phyloP scores from a whole-genome alignment of 371 early-diverging fungal species.

The Chytridium lagenaria region DNA sequence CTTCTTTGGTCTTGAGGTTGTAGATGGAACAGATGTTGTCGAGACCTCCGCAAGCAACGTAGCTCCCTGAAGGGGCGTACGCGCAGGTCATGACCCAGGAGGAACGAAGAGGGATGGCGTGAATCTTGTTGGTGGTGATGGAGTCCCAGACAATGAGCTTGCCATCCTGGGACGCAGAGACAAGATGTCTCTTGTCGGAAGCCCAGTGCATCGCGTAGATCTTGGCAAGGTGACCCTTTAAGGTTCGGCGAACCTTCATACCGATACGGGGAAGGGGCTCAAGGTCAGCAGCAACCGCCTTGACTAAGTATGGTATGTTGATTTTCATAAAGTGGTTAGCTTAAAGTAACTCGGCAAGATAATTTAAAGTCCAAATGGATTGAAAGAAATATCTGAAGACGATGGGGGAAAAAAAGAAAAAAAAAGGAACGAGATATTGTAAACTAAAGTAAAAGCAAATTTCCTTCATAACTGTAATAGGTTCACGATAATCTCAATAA shows the following conservation, averaged over 20 bases:
- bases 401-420: no score
- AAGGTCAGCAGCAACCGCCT: slow-evolving; percentile 64
- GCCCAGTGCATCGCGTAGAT: slow-evolving; percentile 99
- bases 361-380: background rate
- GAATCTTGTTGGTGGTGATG: slow-evolving; percentile 95
- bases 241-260: slow-evolving; percentile 93
- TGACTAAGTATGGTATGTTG: slow-evolving; percentile 47
- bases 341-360: background rate
- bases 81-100: slow-evolving; percentile 99
- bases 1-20: slow-evolving; percentile 89
- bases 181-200: slow-evolving; percentile 89
- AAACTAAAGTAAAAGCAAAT: no score
- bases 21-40: slow-evolving; percentile 98
- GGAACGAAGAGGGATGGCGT: slow-evolving; percentile 95
- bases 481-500: no score
- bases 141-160: slow-evolving; percentile 99
- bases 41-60: slow-evolving; percentile 98
- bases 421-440: no score
- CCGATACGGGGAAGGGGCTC: slow-evolving; percentile 85
- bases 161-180: slow-evolving; percentile 98
- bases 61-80: slow-evolving; percentile 95
- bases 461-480: no score
- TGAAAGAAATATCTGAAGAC: no score
- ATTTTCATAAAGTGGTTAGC: background rate
- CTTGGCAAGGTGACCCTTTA: slow-evolving; percentile 98